phyloP scores from a whole-genome alignment of 441 rosid species.

The Gossypium davidsonii region DNA sequence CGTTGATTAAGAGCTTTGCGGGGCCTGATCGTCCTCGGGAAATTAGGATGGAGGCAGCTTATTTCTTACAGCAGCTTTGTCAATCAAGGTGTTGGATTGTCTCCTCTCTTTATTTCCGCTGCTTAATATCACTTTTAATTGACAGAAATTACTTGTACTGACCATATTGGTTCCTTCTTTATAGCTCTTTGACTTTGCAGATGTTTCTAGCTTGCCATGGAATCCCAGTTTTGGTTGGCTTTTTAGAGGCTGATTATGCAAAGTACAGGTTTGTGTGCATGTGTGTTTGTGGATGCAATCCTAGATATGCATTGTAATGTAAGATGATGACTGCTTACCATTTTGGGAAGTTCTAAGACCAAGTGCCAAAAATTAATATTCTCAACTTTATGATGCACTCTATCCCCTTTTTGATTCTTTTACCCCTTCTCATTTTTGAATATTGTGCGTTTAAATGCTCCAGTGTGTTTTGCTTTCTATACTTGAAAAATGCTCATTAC shows the following conservation, averaged over 20 bases:
- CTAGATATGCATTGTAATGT: neutral
- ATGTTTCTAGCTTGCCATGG: slow-evolving; percentile 98
- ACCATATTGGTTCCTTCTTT: slow-evolving; percentile 16
- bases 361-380: neutral
- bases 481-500: slow-evolving; percentile 21
- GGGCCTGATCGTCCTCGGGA: slow-evolving; percentile 78
- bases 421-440: neutral
- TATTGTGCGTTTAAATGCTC: neutral
- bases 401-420: neutral
- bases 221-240: slow-evolving; percentile 89
- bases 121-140: neutral
- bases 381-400: neutral
- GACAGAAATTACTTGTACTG: neutral
- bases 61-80: slow-evolving; percentile 93
- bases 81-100: slow-evolving; percentile 68
- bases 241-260: slow-evolving; percentile 95
- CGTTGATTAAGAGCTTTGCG: slow-evolving; percentile 70
- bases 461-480: neutral
- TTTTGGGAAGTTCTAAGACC: neutral
- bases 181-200: slow-evolving; percentile 90
- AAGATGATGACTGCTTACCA: neutral
- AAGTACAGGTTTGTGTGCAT: slow-evolving; percentile 61
- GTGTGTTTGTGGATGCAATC: neutral
- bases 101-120: neutral
- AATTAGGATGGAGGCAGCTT: slow-evolving; percentile 91